These are phyloP conservation scores for Tylopilus balloui DNA, from an alignment of 768 basidiomycete species.

Conservation along the genomic window DNA sequence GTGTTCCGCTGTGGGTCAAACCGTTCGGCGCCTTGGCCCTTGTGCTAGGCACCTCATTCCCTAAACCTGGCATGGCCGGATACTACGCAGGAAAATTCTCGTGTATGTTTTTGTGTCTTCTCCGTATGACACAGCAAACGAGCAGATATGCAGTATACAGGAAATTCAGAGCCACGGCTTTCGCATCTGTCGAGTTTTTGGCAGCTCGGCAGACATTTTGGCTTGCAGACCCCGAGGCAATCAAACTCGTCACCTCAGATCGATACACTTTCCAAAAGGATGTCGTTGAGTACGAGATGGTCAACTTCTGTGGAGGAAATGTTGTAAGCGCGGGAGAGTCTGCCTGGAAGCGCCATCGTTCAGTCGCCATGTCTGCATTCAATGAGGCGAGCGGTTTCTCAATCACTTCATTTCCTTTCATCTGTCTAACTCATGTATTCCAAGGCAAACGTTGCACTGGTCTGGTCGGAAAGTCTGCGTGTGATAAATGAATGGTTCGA, in stretches of 20 bases:
- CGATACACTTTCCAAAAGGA: constrained; percentile 40
- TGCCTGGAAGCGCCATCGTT: constrained; percentile 47
- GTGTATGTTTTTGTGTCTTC: constrained; percentile 24
- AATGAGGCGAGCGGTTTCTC: constrained; percentile 35
- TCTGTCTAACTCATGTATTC: neutral
- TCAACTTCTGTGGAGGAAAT: constrained; percentile 46
- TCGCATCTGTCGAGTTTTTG: constrained; percentile 35
- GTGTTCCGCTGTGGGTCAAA: constrained; percentile 25
- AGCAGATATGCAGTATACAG: constrained; percentile 31
- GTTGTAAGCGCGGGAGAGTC: constrained; percentile 39
- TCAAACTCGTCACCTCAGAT: constrained; percentile 34
- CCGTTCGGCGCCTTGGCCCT: constrained; percentile 31
- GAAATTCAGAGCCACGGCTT: constrained; percentile 36
- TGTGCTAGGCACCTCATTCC: constrained; percentile 31
- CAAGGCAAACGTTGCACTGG: constrained; percentile 45
- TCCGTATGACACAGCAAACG: neutral
- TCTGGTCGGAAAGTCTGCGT: constrained; percentile 43
- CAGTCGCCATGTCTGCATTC: constrained; percentile 45
- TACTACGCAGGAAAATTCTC: constrained; percentile 34
- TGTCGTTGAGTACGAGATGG: constrained; percentile 34
- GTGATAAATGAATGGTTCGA: constrained; percentile 41
- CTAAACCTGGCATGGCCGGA: constrained; percentile 32
- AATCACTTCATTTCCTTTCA: neutral
- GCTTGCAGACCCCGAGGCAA: constrained; percentile 42
- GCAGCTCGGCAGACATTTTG: constrained; percentile 34